phyloP scores from a whole-genome alignment of 129 eudicot species.

The Flaveria linearis region DNA sequence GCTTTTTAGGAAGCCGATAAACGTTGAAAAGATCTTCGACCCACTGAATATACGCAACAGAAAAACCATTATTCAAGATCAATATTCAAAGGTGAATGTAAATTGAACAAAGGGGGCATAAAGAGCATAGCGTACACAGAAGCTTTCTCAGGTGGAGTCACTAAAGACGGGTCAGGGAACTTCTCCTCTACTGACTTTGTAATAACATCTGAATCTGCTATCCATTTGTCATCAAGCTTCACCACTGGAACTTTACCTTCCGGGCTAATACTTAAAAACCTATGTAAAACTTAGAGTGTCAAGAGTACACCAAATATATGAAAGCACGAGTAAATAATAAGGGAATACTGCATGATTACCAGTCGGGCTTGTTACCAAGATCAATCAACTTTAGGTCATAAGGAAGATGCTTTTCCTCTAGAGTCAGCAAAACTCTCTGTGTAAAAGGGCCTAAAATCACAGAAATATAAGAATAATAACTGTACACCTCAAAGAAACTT shows the following conservation, averaged over 20 bases:
- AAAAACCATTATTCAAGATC: neutral
- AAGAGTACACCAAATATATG: neutral
- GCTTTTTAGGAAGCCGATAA: slow-evolving; percentile 86
- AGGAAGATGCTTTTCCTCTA: slow-evolving; percentile 91
- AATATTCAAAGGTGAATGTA: neutral
- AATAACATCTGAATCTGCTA: slow-evolving; percentile 97
- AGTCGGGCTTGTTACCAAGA: slow-evolving; percentile 79
- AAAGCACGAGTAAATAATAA: neutral
- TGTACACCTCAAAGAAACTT: neutral
- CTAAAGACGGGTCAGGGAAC: slow-evolving; percentile 75
- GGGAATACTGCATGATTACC: slow-evolving; percentile 42
- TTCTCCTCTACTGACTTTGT: slow-evolving; percentile 78
- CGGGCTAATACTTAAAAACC: slow-evolving; percentile 77
- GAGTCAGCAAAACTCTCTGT: slow-evolving; percentile 80
- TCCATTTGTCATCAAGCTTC: slow-evolving; percentile 90
- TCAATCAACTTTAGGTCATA: slow-evolving; percentile 81
- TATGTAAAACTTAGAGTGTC: slow-evolving; percentile 15
- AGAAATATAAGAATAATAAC: neutral
- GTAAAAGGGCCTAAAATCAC: slow-evolving; percentile 76
- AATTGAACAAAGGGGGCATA: slow-evolving; percentile 19
- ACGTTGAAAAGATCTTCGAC: slow-evolving; percentile 85
- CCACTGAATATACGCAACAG: slow-evolving; percentile 56
- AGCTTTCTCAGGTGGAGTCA: slow-evolving; percentile 89
- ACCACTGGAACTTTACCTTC: slow-evolving; percentile 89
- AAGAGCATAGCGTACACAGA: slow-evolving; percentile 54